Evolutionary conservation across 192 early-diverging fungal species (phyloP).

Genomic region (Podila epicladia): DNA sequence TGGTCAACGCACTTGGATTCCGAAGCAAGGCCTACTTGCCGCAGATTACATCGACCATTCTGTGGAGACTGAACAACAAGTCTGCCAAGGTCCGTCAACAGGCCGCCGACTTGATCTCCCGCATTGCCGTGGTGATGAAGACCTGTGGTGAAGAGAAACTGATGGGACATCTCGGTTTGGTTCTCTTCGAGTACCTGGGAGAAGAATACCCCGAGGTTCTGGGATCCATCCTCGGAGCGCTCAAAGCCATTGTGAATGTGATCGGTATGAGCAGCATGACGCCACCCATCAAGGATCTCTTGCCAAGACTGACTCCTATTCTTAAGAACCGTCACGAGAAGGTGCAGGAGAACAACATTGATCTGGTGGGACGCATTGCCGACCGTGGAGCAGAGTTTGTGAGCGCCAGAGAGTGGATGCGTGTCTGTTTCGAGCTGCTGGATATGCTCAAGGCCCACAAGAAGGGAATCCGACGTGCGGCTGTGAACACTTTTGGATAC

Average conservation of each 20-base stretch:
- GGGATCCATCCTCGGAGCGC: conserved; percentile 90
- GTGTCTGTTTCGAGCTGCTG: conserved; percentile 97
- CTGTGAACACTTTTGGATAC: conserved; percentile 99
- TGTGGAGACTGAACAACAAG: conserved; percentile 98
- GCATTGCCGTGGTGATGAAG: conserved; percentile 93
- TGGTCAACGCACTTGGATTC: conserved; percentile 89
- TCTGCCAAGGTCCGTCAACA: conserved; percentile 96
- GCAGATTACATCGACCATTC: conserved; percentile 93
- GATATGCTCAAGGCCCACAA: conserved; percentile 97
- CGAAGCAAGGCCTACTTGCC: conserved; percentile 94
- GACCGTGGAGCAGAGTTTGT: conserved; percentile 98
- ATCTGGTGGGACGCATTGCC: conserved; percentile 98
- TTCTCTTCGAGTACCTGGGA: conserved; percentile 97
- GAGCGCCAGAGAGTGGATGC: conserved; percentile 98
- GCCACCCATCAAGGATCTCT: conserved; percentile 96
- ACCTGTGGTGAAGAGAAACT: conserved; percentile 95
- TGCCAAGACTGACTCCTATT: conserved; percentile 98
- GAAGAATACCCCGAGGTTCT: conserved; percentile 99
- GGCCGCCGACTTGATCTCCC: conserved; percentile 95
- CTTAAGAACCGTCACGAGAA: conserved; percentile 90
- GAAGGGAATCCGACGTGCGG: conserved; percentile 94
- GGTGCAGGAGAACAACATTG: conserved; percentile 68
- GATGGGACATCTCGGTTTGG: conserved; percentile 91
- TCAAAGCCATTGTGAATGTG: conserved; percentile 96
- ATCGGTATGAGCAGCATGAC: conserved; percentile 99